phyloP scores from a whole-genome alignment of 345 rosid genomes.

The Eucalyptus albens region DNA sequence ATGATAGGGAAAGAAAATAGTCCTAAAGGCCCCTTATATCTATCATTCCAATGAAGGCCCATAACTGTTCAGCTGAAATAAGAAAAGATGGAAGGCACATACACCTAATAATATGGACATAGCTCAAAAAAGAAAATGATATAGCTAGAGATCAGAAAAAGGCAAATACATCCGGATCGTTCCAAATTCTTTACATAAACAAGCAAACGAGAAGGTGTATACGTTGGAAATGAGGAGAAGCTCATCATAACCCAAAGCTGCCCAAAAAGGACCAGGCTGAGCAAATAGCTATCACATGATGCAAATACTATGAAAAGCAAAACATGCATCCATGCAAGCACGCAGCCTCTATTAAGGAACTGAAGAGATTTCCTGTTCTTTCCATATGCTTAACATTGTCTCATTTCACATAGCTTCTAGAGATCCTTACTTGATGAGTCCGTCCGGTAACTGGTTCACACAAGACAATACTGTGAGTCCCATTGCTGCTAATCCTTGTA shows the following conservation, averaged over 20 bases:
- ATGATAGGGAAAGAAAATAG: neutral
- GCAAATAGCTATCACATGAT: neutral
- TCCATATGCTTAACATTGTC: neutral
- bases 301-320: neutral
- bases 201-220: neutral
- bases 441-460: slow-evolving; percentile 93
- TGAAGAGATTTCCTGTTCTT: neutral
- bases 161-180: neutral
- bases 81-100: neutral
- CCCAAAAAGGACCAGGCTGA: neutral
- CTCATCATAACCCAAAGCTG: neutral
- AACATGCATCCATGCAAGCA: neutral
- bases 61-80: neutral
- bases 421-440: slow-evolving; percentile 80
- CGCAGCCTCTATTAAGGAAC: neutral
- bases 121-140: neutral
- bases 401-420: neutral
- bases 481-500: slow-evolving; percentile 67
- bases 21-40: neutral
- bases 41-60: neutral
- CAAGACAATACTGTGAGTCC: slow-evolving; percentile 74
- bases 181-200: neutral
- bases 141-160: neutral
- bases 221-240: neutral
- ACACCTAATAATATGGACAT: neutral